Evolutionary conservation across 148 eudicot species (phyloP).

Genomic region (Fagopyrum esculentum): DNA sequence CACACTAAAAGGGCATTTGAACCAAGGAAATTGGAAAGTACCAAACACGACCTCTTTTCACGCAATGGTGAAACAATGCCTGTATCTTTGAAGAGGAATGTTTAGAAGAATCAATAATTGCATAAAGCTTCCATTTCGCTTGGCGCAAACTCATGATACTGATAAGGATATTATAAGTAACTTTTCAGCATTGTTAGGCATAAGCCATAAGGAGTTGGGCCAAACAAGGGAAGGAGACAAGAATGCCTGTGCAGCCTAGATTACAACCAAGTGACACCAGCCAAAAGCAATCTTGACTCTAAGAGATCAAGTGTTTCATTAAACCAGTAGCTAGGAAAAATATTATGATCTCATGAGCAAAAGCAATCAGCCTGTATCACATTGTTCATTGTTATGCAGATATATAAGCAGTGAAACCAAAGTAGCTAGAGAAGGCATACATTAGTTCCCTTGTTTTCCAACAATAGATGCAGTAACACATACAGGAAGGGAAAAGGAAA

Average conservation of each 20-base stretch:
- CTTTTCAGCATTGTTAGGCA: too few relatives aligned
- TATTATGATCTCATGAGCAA: background rate
- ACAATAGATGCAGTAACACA: background rate
- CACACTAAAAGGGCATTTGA: background rate
- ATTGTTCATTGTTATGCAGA: background rate
- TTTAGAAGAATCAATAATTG: background rate
- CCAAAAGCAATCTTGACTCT: background rate
- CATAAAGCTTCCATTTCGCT: background rate
- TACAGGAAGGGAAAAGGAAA: background rate
- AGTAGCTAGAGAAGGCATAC: background rate
- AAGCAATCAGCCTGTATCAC: background rate
- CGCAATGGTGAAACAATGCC: background rate
- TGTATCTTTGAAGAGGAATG: background rate
- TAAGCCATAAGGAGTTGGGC: background rate
- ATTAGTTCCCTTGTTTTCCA: background rate
- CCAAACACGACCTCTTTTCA: constrained; percentile 1
- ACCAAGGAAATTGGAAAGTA: background rate
- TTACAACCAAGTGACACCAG: background rate
- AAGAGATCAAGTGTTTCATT: background rate
- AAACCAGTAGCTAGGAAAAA: background rate
- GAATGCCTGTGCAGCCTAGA: background rate
- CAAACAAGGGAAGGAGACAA: background rate
- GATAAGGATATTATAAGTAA: too few relatives aligned
- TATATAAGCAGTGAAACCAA: background rate
- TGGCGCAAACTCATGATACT: too few relatives aligned